Base-by-base conservation (phyloP, 2,329 filamentous ascomycete genomes). In the Fusarium piperis region DNA sequence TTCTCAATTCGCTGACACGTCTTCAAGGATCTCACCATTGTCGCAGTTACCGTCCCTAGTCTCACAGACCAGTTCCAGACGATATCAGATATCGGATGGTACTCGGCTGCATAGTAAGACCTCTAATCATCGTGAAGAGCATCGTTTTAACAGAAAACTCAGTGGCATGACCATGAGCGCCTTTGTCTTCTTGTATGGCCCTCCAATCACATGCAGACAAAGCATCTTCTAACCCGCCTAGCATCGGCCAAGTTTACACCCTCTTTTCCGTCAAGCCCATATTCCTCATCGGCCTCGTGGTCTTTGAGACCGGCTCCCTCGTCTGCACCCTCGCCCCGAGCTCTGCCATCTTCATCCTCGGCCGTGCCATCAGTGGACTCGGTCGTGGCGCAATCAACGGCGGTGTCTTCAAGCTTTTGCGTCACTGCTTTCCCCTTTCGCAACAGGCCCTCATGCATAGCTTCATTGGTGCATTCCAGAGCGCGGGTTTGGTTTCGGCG, bases 331-430 rank as follows among this genome's bases (percentile, higher is more conserved):
- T 79, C 1, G 81, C 81, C 2, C 78, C 81, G 0, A 78, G 68
- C 2, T 82, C 81, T 0, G 73, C 78, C 1, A 65, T 76, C 20
- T 79, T 83, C 28, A 81, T 83, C 28, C 67, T 81, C 16, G 81
- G 81, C 2, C 79, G 81, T 1, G 81, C 81, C 3, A 65, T 83
- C 6, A 79, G 77, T 8, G 81, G 81, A 13, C 64, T 82, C 8
- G 81, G 81, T 1, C 71, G 74, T 1, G 74, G 74, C 0, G 74
- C 71, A 5, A 65, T 76, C 6, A 76, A 76, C 5, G 74, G 74
- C 0, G 74, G 74, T 3, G 10, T 76, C 16, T 71, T 76, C 10
- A 76, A 76, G 38, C 73, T 76, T 2, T 33, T 76, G 1, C 71
- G 73, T 0, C 69, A 74, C 33, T 74, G 67, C 9, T 76, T 76